Base-by-base conservation (phyloP, 441 rosid species). In the Gossypium trilobum region DNA sequence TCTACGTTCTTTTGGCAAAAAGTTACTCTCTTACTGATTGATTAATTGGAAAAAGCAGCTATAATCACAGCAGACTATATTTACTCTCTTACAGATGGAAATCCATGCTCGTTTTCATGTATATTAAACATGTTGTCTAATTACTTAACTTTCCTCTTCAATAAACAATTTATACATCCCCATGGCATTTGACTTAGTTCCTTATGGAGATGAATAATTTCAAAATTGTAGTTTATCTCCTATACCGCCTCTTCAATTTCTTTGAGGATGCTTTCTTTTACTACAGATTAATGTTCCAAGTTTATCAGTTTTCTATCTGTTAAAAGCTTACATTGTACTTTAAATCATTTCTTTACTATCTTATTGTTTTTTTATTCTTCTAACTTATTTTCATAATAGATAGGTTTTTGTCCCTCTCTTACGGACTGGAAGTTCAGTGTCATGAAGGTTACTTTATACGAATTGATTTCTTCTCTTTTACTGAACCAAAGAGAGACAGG, bases 311-410 rank as follows among this genome's bases (percentile, higher is more conserved):
- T 31, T 67, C 10, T 46, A 22, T n/a, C 10, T 33, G 22, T 66
- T 22, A 65, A 23, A 66, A 23, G 70, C 48, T 46, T 22, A n/a
- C 39, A n/a, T 19, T 33, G 3, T 46, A 13, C 2, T 64, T 46
- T 54, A 9, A 17, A n/a, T 50, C 16, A 67, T 67, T 67, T 67
- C 57, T 25, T 50, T 50, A 11, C 22, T n/a, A 48, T 66, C 22
- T 50, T 33, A 14, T 14, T 50, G 14, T 36, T 27, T 68, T 27
- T 50, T n/a, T 50, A 50, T 50, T 68, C 23, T 27, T 68, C 71
- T 27, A 25, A 68, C 71, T 25, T 50, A 14, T 50, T 59, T 68
- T 68, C 16, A 25, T 50, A 4, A 67, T 48, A 50, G 58, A 67
- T 67, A 67, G 71, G 57, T 50, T 48, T 25, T 33, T 8, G 16